Evolutionary conservation across 805 yeast species (phyloP).

Genomic region (Candida wancherniae): DNA sequence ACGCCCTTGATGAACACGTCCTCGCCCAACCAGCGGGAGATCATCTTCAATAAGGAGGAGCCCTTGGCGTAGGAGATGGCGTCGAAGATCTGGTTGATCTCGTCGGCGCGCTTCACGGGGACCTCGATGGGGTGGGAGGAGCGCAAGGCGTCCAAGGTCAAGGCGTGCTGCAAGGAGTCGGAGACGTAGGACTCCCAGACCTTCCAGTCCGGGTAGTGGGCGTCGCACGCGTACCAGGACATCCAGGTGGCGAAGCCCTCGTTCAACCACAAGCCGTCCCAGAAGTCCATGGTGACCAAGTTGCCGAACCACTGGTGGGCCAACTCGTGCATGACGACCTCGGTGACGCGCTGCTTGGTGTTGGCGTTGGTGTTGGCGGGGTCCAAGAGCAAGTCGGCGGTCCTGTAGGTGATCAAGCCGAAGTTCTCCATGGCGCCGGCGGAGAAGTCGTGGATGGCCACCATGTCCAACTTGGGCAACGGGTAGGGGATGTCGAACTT

Average conservation of each 20-base stretch:
- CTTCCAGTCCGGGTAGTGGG: conserved; percentile 78
- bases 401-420: conserved; percentile 76
- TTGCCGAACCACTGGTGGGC: conserved; percentile 94
- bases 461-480: conserved; percentile 76
- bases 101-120: conserved; percentile 72
- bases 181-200: conserved; percentile 82
- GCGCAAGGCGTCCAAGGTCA: conserved; percentile 71
- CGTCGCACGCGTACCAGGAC: conserved; percentile 80
- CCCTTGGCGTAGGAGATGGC: conserved; percentile 83
- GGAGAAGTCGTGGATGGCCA: conserved; percentile 77
- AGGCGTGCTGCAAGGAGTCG: conserved; percentile 70
- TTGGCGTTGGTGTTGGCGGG: conserved; percentile 61
- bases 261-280: conserved; percentile 87
- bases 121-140: conserved; percentile 85
- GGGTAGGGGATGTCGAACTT: conserved; percentile 74
- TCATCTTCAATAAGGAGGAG: conserved; percentile 73
- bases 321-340: conserved; percentile 82
- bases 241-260: conserved; percentile 91
- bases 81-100: conserved; percentile 80
- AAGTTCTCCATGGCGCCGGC: conserved; percentile 92
- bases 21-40: conserved; percentile 74
- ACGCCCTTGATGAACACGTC: conserved; percentile 76
- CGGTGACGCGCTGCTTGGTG: conserved; percentile 71
- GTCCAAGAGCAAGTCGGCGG: conserved; percentile 68
- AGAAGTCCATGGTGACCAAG: conserved; percentile 87